Evolutionary conservation across 2,329 filamentous ascomycete species (phyloP).

Genomic region (Neobulgaria alba): DNA sequence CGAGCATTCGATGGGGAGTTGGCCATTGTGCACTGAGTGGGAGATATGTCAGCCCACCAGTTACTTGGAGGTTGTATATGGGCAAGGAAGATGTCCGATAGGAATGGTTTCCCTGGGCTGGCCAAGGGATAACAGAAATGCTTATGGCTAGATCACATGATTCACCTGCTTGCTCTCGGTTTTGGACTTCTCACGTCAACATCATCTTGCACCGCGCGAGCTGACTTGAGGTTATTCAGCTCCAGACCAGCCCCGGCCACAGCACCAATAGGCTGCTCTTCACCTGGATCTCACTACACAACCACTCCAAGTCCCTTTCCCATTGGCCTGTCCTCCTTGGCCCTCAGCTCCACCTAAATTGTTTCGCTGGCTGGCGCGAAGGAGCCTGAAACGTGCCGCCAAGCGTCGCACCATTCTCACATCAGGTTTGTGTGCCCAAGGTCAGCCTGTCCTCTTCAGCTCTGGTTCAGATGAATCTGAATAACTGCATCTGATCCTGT

Average conservation of each 20-base stretch:
- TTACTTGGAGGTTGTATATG: constrained; percentile 9
- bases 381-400: not conserved
- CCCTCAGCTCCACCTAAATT: not conserved
- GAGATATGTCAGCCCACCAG: constrained; percentile 12
- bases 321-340: no score
- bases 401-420: not conserved
- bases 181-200: no score
- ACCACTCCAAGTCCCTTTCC: not conserved
- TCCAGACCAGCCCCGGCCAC: not conserved
- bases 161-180: not conserved
- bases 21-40: constrained; percentile 17
- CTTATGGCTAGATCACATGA: not conserved
- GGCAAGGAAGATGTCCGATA: not conserved
- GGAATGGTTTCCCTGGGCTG: no score
- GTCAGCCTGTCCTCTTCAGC: not conserved
- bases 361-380: not conserved
- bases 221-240: not conserved
- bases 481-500: no score
- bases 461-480: not conserved
- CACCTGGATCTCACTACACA: not conserved
- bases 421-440: not conserved
- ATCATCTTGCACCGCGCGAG: no score
- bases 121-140: not conserved
- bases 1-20: constrained; percentile 7
- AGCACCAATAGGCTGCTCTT: not conserved